Base-by-base conservation (phyloP, 2,329 filamentous ascomycete genomes). In the Pseudocercospora eumusae region DNA sequence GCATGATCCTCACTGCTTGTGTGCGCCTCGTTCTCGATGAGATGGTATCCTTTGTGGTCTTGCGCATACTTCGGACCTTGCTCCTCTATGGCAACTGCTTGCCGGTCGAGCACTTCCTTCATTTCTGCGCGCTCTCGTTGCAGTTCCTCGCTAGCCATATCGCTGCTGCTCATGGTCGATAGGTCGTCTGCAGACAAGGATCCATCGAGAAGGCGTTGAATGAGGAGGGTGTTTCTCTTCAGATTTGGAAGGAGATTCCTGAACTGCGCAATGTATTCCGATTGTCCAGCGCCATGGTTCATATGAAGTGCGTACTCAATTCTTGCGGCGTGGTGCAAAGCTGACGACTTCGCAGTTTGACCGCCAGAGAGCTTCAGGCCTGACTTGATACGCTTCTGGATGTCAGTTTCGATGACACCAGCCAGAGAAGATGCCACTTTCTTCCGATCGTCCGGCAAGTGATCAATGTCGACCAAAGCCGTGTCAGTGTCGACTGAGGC, bases 41-140 rank as follows among this genome's bases (percentile, higher is more conserved):
- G 77, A 74, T 98, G 95, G 62, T 97, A 93, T 11, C 95, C 95
- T 76, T 98, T 98, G 79, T 98, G 93, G 1, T 93, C 97, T 68
- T 91, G 87, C 70, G 92, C 86, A 60, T 97, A 88, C 2, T 92
- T 87, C 3, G 93, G 90, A 1, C 86, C 92, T 54, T 86, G 83
- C 13, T 80, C 77, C 40, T 91, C 85, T 63, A 93, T 87, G 33
- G 96, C 84, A 52, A 95, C 93, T 50, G 93, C 90, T 75, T 93
- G 90, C 70, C 92, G 91, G 72, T 95, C 91, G 0, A 87, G 86
- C 64, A 86, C 84, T 56, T 90, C 89, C 75, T 90, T 89, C 82
- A 93, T 87, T 69, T 88, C 86, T 15, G 89, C 89, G 23, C 86
- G 89, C 74, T 92, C 85, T 27, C 84, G 84, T 74, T 96, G 92